Conservation (phyloP, 768 basidiomycete species). For the Podaxis pistillaris region DNA sequence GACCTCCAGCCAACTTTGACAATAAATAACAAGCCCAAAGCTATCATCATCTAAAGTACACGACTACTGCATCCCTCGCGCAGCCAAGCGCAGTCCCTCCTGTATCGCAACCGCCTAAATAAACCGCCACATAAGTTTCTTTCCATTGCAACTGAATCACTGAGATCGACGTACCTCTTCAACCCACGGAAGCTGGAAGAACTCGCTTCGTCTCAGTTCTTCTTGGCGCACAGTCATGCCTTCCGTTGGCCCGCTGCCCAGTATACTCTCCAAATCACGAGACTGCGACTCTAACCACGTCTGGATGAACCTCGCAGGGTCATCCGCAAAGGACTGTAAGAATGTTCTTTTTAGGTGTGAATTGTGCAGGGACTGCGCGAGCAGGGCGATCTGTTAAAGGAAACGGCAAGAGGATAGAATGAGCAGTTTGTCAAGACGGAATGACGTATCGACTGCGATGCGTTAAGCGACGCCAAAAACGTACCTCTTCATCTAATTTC, state of each 20-base stretch:
- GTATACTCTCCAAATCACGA: slow-evolving; percentile 81
- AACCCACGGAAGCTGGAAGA: slow-evolving; percentile 92
- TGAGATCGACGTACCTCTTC: slow-evolving; percentile 46
- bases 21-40: not conserved
- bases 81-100: slow-evolving; percentile 72
- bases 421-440: not conserved
- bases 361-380: slow-evolving; percentile 84
- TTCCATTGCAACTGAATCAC: not conserved
- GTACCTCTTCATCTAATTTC: slow-evolving; percentile 89
- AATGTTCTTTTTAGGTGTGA: slow-evolving; percentile 87
- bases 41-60: not conserved
- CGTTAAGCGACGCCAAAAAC: slow-evolving; percentile 7
- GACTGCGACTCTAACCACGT: slow-evolving; percentile 92
- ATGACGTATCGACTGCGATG: not conserved
- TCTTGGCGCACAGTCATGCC: slow-evolving; percentile 82
- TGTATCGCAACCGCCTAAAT: slow-evolving; percentile 70
- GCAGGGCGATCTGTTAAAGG: slow-evolving; percentile 64
- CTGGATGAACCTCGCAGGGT: slow-evolving; percentile 81
- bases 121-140: slow-evolving; percentile 5
- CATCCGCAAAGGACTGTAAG: slow-evolving; percentile 73
- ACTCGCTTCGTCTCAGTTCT: slow-evolving; percentile 84
- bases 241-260: slow-evolving; percentile 85
- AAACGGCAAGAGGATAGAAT: not conserved
- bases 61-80: slow-evolving; percentile 35
- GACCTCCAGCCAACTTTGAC: no score